Evolutionary conservation across 2,329 filamentous ascomycete genomes (phyloP).

Genomic region (Fusarium tanahbumbuense): DNA sequence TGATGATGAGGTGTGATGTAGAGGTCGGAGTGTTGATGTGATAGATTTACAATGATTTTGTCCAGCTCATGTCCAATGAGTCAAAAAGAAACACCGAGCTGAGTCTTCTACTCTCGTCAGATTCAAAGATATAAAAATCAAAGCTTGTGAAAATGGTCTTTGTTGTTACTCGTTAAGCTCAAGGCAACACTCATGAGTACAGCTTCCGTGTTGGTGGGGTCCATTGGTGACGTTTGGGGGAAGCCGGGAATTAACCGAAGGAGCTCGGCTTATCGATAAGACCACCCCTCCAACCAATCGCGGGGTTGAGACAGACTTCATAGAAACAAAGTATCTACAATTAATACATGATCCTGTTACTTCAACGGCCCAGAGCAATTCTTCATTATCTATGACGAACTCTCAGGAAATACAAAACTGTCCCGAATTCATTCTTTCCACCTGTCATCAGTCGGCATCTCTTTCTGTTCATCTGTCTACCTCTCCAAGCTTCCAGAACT

Average conservation of each 20-base stretch:
- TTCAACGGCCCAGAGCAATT: not conserved
- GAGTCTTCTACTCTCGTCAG: not conserved
- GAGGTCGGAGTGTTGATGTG: constrained; percentile 14
- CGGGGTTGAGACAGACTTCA: constrained; percentile 21
- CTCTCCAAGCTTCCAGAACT: not conserved
- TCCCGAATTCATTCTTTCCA: not conserved
- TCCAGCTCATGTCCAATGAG: constrained; percentile 18
- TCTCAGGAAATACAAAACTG: not conserved
- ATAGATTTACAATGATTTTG: constrained; percentile 10
- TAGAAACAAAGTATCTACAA: not conserved
- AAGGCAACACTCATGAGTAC: constrained; percentile 39
- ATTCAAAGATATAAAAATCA: not conserved
- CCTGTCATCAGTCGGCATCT: not conserved
- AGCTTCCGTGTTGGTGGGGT: constrained; percentile 35
- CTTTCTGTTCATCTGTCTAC: not conserved
- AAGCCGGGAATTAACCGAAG: constrained; percentile 35
- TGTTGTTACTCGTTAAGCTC: constrained; percentile 25
- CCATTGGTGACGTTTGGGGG: constrained; percentile 30
- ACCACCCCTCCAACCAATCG: constrained; percentile 30
- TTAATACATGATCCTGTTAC: not conserved
- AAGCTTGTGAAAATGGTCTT: constrained; percentile 1
- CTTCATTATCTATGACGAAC: not conserved
- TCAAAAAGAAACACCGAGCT: not conserved
- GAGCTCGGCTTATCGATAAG: constrained; percentile 22
- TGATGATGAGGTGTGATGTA: constrained; percentile 14